Conservation (phyloP, 257 asterid genomes). For the Plectranthus barbatus region DNA sequence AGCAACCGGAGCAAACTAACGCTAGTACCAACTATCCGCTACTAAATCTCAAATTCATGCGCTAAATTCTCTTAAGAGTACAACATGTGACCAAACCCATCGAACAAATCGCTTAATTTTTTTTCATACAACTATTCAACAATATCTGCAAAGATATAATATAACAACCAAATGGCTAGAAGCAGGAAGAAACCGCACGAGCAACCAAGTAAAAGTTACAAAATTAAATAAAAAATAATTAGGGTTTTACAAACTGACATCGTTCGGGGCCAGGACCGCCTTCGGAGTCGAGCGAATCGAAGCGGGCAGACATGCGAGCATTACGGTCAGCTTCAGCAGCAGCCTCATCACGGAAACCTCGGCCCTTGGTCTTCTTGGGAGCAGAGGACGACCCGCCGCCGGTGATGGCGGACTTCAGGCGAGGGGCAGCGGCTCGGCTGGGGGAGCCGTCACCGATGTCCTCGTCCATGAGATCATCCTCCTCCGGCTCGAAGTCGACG, state of each 20-base stretch:
- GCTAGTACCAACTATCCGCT: neutral
- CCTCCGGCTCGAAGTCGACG: conserved; percentile 94
- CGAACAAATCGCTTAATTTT: too few relatives aligned
- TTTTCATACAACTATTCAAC: too few relatives aligned
- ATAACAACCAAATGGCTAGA: neutral
- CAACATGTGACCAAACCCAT: too few relatives aligned
- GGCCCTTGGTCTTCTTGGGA: conserved; percentile 89
- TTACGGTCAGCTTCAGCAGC: conserved; percentile 76
- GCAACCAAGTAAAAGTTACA: neutral
- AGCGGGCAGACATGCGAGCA: conserved; percentile 82
- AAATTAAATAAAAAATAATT: neutral
- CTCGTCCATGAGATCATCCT: conserved; percentile 96
- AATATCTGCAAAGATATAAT: neutral
- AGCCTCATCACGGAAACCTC: conserved; percentile 86
- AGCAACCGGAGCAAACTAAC: neutral
- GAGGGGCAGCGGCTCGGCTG: conserved; percentile 43
- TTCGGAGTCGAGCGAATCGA: conserved; percentile 68
- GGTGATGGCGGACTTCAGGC: conserved; percentile 80
- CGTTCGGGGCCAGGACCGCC: conserved; percentile 98
- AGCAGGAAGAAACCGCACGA: neutral
- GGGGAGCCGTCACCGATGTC: conserved; percentile 64
- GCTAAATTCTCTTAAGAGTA: neutral
- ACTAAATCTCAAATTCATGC: neutral
- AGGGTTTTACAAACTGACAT: conserved; percentile 43
- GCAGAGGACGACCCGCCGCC: conserved; percentile 59